Base-by-base conservation (phyloP, 2,329 filamentous ascomycete species). In the Colletotrichum filicis region DNA sequence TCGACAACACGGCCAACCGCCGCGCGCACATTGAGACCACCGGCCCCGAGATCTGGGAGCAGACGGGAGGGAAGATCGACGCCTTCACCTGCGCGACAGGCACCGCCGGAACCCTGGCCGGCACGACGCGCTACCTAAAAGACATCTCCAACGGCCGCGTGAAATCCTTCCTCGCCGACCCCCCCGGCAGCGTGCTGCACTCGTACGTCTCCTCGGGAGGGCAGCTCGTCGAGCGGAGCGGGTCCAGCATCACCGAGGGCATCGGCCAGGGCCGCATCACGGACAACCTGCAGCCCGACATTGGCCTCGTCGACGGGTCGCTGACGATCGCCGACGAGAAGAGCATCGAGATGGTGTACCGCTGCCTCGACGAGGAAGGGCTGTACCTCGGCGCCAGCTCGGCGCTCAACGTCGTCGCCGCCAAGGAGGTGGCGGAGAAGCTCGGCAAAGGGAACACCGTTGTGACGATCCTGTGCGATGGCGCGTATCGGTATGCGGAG, bases 231-330 rank as follows among this genome's bases (percentile, higher is more conserved):
- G 96, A 98, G 80, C 89, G 97, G 63, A 86, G 87, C 3, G 97
- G 97, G 11, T 92, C 93, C 67, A 97, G 93, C 79, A 98, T 99
- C 84, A 99, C 97, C 3, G 97, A 99, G 85, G 97, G 97, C 28
- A 99, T 99, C 79, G 97, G 97, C 24, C 97, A 98, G 86, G 97
- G 97, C 49, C 93, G 97, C 65, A 90, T 99, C 64, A 99, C 97
- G n/a, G 94, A 98, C 80, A 99, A 99, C 84, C 85, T 99, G 76
- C 87, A 91, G 83, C 94, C 93, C 4, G 97, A 99, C 79, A 89
- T 99, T 71, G 92, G 89, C 74, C 87, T 97, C 57, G 80, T 98
- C 19, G 97, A 98, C 83, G 95, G 93, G 71, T 94, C 95, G 46
- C 80, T 99, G 78, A 88, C 92, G 81, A 95, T 99, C 77, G 89